Evolutionary conservation across 352 stramenopile species (phyloP).

Genomic region (Saprolegnia diclina): DNA sequence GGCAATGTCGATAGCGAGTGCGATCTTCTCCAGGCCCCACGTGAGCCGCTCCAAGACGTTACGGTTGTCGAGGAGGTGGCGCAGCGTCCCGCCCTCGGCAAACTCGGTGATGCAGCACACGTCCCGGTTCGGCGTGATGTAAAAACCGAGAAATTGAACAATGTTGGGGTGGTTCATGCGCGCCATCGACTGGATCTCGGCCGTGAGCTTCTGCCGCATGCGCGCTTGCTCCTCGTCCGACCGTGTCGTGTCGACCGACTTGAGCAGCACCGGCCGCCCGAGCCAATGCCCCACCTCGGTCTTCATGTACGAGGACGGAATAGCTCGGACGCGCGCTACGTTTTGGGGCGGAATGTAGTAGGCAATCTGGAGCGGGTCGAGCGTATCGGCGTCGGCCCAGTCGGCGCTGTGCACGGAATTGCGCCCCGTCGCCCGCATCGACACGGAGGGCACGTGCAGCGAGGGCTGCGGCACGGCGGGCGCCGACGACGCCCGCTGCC

Average conservation of each 20-base stretch:
- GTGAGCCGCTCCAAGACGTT: not conserved
- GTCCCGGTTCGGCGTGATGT: not conserved
- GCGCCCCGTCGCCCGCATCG: no score
- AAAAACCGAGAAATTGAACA: not conserved
- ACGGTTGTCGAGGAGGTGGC: not conserved
- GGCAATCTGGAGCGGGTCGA: not conserved
- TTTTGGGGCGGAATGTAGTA: not conserved
- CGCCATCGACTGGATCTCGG: conserved; percentile 6
- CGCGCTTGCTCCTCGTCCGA: not conserved
- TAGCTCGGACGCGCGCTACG: not conserved
- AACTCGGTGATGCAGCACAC: not conserved
- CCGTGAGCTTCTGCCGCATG: not conserved
- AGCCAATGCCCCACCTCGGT: not conserved
- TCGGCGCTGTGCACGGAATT: not conserved
- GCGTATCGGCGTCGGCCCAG: not conserved
- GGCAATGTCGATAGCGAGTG: not conserved
- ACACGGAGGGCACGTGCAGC: no score
- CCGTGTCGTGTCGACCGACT: not conserved
- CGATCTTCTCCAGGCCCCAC: not conserved
- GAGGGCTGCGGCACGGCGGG: no score
- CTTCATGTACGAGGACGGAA: not conserved
- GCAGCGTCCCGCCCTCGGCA: not conserved
- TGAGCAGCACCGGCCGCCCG: not conserved
- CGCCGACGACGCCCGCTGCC: no score
- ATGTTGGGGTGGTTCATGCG: conserved; percentile 11